These are phyloP conservation scores for Talaromyces amestolkiae DNA, from an alignment of 2,329 filamentous ascomycete genomes.

Conservation along the genomic window DNA sequence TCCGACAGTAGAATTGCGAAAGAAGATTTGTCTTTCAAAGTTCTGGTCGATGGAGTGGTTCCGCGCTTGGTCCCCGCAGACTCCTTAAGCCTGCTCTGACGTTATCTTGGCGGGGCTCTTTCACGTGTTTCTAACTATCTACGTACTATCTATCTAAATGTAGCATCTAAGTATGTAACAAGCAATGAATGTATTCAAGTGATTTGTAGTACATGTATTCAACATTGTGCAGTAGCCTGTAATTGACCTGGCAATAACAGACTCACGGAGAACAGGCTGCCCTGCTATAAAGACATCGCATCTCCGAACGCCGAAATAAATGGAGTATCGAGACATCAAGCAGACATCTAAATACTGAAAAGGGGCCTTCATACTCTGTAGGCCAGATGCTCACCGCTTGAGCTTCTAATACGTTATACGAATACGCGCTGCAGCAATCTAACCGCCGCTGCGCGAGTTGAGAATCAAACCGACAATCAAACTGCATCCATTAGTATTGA, in stretches of 20 bases:
- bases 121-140: background rate
- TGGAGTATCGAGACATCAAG: background rate
- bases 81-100: conserved; percentile 12
- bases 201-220: conserved; percentile 10
- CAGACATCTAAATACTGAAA: background rate
- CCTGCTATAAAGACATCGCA: background rate
- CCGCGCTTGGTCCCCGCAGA: conserved; percentile 5
- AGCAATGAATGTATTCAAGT: conserved; percentile 3
- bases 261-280: background rate
- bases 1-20: background rate
- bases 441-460: conserved; percentile 64
- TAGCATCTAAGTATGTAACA: too few relatives aligned
- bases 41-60: background rate
- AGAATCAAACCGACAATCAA: conserved; percentile 88
- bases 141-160: background rate
- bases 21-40: background rate
- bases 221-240: conserved; percentile 3
- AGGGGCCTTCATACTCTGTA: background rate
- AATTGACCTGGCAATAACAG: background rate
- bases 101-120: conserved; percentile 19
- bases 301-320: background rate
- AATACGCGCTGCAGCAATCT: background rate
- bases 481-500: conserved; percentile 32
- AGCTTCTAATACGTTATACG: background rate
- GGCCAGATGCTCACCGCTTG: background rate